Evolutionary conservation across 176 grass and related monocot species (phyloP), one percentile per base, ranked within the genome.

Genomic region (Microstegium vimineum): DNA sequence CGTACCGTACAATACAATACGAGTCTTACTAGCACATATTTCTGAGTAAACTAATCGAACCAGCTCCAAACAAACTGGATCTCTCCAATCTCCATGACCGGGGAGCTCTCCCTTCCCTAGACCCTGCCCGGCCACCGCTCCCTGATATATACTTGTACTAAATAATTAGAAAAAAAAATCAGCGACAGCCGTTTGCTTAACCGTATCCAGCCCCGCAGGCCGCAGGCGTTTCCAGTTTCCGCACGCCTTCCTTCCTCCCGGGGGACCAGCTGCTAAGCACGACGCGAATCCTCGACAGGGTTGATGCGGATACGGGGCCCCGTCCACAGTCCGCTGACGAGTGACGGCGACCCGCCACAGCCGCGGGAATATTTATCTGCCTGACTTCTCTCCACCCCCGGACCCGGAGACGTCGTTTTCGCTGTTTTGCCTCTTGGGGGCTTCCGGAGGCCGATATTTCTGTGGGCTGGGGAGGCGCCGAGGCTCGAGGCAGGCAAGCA

Each of bases 171-270:
- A 1, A 32, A 77, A 77, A 77, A 71, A 69, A 61, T 1, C 73
- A 5, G 65, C 1, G 79, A 77, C 80, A 73, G 80, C 57, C 59
- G 41, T 69, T 82, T 61, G 22, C 71, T 81, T 76, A 62, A 51
- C 63, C 72, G 80, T 38, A 42, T 77, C 86, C 86, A 64, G 66
- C 25, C 25, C 8, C 9, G 13, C 51, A 16, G 4, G 52, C 41
- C 45, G 45, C 84, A 17, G 25, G 32, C 15, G 69, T 26, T 60
- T 45, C 82, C 63, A 27, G 38, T 11, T 77, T 77, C 82, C 73
- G 46, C 73, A 56, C 63, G 46, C 8, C 46, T 43, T 60, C 64
- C 72, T 67, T 7, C 10, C 67, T 10, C 17, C 6, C n/a, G 17
- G 43, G 28, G 28, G 62, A 22, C 18, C 66, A 78, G 52, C 56